These are phyloP conservation scores for Lasiosphaeria ovina DNA, from an alignment of 495 filamentous ascomycete species.

Conservation along the genomic window DNA sequence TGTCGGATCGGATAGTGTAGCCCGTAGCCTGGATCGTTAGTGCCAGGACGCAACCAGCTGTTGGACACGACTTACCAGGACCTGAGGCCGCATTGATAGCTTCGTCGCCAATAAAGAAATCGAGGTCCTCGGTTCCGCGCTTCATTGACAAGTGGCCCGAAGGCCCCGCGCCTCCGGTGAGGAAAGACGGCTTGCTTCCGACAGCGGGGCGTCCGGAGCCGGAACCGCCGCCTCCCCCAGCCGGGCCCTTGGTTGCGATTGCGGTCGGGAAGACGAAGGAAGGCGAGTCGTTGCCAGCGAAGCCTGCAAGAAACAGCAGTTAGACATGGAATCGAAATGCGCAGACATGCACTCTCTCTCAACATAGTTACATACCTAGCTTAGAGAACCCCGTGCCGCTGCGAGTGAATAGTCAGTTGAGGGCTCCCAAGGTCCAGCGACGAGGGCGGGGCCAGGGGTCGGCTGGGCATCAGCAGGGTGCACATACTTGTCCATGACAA, in stretches of 20 bases:
- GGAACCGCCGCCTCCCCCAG: conserved; percentile 65
- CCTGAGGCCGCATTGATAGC: conserved; percentile 79
- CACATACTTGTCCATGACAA: conserved; percentile 99
- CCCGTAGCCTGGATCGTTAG: conserved; percentile 68
- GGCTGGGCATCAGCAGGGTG: conserved; percentile 14
- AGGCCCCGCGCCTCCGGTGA: conserved; percentile 84
- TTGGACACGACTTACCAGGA: conserved; percentile 57
- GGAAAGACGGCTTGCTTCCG: conserved; percentile 89
- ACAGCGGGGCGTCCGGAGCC: conserved; percentile 86
- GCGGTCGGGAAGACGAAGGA: conserved; percentile 99
- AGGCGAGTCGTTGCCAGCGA: conserved; percentile 97
- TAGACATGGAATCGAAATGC: conserved; percentile 2
- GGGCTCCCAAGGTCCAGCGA: not conserved
- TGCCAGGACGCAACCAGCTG: not conserved
- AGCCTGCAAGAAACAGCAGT: conserved; percentile 57
- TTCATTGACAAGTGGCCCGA: conserved; percentile 81
- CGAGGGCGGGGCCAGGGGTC: conserved; percentile 22
- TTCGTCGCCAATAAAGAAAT: conserved; percentile 99
- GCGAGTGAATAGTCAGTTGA: conserved; percentile 28
- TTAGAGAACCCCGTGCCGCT: conserved; percentile 99
- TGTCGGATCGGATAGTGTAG: conserved; percentile 97
- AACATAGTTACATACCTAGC: conserved; percentile 62
- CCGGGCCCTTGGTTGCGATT: conserved; percentile 87
- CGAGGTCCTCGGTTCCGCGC: conserved; percentile 94
- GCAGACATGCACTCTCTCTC: not conserved